A percentile compares a stretch with the other conserved stretches of the same genome.
Conservation (phyloP, 306 rosid species). For the Inga oerstediana region DNA sequence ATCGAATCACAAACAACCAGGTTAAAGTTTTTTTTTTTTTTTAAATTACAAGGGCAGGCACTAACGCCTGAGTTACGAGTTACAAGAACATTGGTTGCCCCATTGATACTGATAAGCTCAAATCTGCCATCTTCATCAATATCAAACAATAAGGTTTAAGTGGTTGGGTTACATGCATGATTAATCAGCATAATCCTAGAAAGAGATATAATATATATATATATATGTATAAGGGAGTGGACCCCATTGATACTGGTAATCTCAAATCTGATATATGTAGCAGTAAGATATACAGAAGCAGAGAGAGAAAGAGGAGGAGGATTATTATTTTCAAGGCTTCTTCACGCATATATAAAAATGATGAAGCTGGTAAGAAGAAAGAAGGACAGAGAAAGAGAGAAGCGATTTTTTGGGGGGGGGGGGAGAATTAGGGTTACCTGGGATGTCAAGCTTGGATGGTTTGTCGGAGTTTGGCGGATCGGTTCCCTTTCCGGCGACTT, state of each 20-base stretch:
- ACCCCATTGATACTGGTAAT: not conserved
- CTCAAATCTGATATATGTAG: not conserved
- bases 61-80: too few relatives aligned
- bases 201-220: too few relatives aligned
- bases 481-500: not conserved
- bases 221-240: not conserved
- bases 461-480: not conserved
- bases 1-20: not conserved
- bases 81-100: too few relatives aligned
- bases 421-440: not conserved
- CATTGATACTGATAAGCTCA: not conserved
- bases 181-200: too few relatives aligned
- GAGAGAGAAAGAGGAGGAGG: not conserved
- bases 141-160: too few relatives aligned
- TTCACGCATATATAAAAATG: not conserved
- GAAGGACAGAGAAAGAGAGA: not conserved
- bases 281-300: not conserved
- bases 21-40: not conserved
- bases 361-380: not conserved
- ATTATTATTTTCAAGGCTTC: too few relatives aligned
- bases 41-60: too few relatives aligned
- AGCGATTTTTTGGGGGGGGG: too few relatives aligned
- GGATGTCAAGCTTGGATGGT: not conserved
- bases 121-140: too few relatives aligned
- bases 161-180: too few relatives aligned